These are phyloP conservation scores for Rhizopus sp. DNA, from an alignment of 371 early-diverging fungal genomes.

Conservation along the genomic window DNA sequence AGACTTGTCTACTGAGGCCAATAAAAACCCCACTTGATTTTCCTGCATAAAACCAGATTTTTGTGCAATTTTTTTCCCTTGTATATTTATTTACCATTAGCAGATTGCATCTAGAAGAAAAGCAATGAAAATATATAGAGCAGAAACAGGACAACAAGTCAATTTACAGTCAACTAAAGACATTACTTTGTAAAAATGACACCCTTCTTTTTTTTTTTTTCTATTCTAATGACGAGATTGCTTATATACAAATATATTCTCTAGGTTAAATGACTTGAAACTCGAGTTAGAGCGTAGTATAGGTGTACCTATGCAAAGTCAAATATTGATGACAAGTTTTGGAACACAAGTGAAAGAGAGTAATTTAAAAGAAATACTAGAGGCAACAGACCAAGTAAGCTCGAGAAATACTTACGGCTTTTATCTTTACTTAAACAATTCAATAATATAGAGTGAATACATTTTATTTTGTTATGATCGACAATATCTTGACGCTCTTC, in stretches of 20 bases:
- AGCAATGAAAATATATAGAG: constrained; percentile 62
- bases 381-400: constrained; percentile 55
- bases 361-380: constrained; percentile 49
- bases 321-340: constrained; percentile 65
- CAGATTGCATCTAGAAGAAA: background rate
- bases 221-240: background rate
- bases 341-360: constrained; percentile 57
- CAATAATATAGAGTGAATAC: constrained; percentile 38
- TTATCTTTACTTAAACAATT: background rate
- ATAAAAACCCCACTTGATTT: background rate
- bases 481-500: constrained; percentile 36
- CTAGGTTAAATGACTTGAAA: constrained; percentile 47
- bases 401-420: background rate
- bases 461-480: constrained; percentile 49
- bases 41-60: background rate
- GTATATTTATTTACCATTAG: no score
- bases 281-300: constrained; percentile 48
- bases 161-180: constrained; percentile 21
- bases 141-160: constrained; percentile 64
- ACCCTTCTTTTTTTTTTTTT: background rate
- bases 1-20: no score
- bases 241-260: background rate
- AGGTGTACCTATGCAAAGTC: constrained; percentile 50
- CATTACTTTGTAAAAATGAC: constrained; percentile 29
- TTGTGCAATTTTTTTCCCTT: background rate